phyloP scores from a whole-genome alignment of 768 basidiomycete species.

The Termitomyces bulborhizus region DNA sequence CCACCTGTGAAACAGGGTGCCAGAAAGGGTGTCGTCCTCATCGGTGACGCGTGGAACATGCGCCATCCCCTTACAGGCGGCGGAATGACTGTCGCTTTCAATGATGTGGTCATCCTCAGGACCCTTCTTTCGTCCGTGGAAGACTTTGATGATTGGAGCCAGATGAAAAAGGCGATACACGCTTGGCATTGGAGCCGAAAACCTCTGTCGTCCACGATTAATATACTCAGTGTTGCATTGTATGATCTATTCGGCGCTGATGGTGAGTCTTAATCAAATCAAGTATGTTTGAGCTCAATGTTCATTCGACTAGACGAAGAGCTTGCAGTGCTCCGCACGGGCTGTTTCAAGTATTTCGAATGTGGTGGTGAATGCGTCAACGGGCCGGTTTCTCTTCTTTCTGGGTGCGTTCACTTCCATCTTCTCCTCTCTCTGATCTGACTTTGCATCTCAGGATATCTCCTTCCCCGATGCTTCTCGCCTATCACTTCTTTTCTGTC shows the following conservation, averaged over 20 bases:
- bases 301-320: conserved; percentile 39
- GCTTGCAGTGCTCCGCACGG: conserved; percentile 61
- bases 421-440: neutral
- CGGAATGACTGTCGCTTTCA: conserved; percentile 95
- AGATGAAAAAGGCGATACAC: conserved; percentile 46
- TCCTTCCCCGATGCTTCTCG: conserved; percentile 74
- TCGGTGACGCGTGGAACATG: conserved; percentile 99
- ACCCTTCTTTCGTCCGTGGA: conserved; percentile 47
- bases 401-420: conserved; percentile 52
- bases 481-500: conserved; percentile 91
- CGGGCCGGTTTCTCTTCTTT: conserved; percentile 86
- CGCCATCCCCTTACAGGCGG: conserved; percentile 97
- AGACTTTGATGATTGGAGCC: conserved; percentile 42
- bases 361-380: conserved; percentile 82
- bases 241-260: conserved; percentile 95
- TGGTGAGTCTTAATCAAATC: conserved; percentile 43
- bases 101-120: conserved; percentile 74
- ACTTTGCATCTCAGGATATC: conserved; percentile 47
- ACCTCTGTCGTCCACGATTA: conserved; percentile 76
- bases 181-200: conserved; percentile 88
- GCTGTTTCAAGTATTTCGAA: conserved; percentile 98
- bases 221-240: conserved; percentile 87
- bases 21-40: conserved; percentile 71
- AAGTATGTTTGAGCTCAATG: neutral
- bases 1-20: conserved; percentile 69